Evolutionary conservation across 306 rosid genomes (phyloP), one percentile per base, ranked within the genome.

Genomic region (Vigna trinervia): DNA sequence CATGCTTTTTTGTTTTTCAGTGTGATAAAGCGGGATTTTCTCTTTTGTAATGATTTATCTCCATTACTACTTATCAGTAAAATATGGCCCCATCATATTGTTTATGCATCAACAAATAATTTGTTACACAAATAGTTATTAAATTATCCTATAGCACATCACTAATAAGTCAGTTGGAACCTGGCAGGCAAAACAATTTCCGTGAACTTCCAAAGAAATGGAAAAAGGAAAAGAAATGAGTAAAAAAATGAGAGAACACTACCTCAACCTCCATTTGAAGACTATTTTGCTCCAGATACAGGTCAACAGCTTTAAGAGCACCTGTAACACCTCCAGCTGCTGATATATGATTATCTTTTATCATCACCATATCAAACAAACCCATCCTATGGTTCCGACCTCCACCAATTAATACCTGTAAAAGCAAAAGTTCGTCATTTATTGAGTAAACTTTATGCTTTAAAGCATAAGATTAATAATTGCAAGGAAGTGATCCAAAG

Each of bases 331-430:
- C 87, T 69, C 98, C 97, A 28, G 98, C 91, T 63, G 87, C 84
- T 67, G 96, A 89, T 77, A 95, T 95, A 81, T 95, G 97, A 80
- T 92, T 95, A 82, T 95, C 98, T 82, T 92, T 95, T 87, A 95
- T 90, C 90, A 95, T 84, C 71, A 92, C 95, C 98, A 95, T 92
- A 82, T 95, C 93, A 26, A 95, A 90, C 78, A 92, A 87, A 36
- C 97, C 97, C 97, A 95, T 86, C 84, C 98, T 86, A 83, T 92
- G 98, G 77, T 95, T 95, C 53, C 71, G 82, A 36, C 97, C 97
- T 72, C 98, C 96, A 19, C 97, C 97, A 57, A 95, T 90, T 56
- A 95, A 84, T 41, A 95, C 96, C 98, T 90, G 76, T 15, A 58
- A 47, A 76, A 74, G 61, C 22, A 80, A 12, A 52, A 39, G 19